Evolutionary conservation across 768 basidiomycete species (phyloP).

Genomic region (Trametes villosa): DNA sequence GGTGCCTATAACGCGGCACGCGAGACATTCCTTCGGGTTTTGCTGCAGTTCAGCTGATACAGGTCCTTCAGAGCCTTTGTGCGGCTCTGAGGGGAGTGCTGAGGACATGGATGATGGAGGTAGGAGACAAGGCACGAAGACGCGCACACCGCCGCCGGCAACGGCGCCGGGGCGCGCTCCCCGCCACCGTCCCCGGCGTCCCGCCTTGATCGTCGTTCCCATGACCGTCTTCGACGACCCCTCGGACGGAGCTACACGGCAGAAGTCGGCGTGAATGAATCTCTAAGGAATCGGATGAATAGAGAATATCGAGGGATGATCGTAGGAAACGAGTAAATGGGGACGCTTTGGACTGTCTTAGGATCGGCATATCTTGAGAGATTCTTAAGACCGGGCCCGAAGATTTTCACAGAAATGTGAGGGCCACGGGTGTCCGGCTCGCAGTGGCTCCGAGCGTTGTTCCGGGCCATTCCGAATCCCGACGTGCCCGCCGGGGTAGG

Average conservation of each 20-base stretch:
- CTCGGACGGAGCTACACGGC: not conserved
- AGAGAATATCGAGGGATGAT: too few species aligned
- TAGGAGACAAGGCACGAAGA: not conserved
- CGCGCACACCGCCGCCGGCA: not conserved
- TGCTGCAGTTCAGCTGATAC: not conserved
- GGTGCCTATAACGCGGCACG: conserved; percentile 71
- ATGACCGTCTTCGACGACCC: conserved; percentile 8
- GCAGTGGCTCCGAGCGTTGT: too few species aligned
- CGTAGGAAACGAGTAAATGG: too few species aligned
- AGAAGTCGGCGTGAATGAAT: too few species aligned
- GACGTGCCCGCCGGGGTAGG: too few species aligned
- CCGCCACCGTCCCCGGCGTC: not conserved
- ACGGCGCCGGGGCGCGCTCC: not conserved
- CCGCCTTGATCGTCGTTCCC: conserved; percentile 7
- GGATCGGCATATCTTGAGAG: too few species aligned
- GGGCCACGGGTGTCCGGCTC: too few species aligned
- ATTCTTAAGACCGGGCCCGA: too few species aligned
- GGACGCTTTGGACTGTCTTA: too few species aligned
- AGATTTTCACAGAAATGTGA: too few species aligned
- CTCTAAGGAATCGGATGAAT: too few species aligned
- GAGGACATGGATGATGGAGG: conserved; percentile 10
- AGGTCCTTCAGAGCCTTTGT: not conserved
- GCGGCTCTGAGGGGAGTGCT: not conserved
- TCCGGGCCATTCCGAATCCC: too few species aligned
- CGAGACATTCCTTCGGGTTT: conserved; percentile 56